phyloP scores from a whole-genome alignment of 2,329 filamentous ascomycete genomes.

The Hymenoscyphus scutula region DNA sequence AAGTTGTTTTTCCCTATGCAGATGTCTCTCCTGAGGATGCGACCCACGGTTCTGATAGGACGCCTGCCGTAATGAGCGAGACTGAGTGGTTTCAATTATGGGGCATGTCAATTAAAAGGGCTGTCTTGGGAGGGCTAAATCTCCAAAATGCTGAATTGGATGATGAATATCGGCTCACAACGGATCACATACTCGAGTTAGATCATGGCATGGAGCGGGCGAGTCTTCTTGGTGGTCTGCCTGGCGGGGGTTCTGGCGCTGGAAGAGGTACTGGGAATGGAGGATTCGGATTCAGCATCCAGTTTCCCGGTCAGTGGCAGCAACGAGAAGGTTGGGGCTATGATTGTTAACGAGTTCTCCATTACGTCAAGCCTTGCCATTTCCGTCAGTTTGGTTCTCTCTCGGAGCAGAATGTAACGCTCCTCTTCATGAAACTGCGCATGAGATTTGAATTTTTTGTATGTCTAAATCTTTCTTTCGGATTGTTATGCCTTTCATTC shows the following conservation, averaged over 20 bases:
- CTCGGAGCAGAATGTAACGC: no score
- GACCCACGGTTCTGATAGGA: constrained; percentile 13
- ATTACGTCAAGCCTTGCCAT: no score
- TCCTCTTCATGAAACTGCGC: no score
- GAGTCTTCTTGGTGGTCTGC: background rate
- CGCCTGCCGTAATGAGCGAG: constrained; percentile 39
- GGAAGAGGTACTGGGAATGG: background rate
- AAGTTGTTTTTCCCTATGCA: constrained; percentile 47
- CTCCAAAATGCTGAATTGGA: constrained; percentile 52
- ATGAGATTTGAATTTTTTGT: no score
- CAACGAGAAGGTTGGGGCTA: constrained; percentile 12
- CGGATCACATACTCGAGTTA: constrained; percentile 32
- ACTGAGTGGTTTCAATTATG: constrained; percentile 62
- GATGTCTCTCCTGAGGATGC: constrained; percentile 20
- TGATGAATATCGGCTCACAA: constrained; percentile 52
- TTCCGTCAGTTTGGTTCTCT: no score
- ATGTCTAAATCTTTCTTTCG: no score
- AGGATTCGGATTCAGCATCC: background rate
- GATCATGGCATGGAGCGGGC: background rate
- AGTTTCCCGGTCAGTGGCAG: constrained; percentile 13
- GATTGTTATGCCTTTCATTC: no score
- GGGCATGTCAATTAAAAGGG: constrained; percentile 56
- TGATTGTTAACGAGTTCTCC: background rate
- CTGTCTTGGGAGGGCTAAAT: constrained; percentile 52
- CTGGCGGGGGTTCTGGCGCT: background rate